These are phyloP conservation scores for Chenopodium formosanum DNA, from an alignment of 148 eudicot species.

Conservation along the genomic window DNA sequence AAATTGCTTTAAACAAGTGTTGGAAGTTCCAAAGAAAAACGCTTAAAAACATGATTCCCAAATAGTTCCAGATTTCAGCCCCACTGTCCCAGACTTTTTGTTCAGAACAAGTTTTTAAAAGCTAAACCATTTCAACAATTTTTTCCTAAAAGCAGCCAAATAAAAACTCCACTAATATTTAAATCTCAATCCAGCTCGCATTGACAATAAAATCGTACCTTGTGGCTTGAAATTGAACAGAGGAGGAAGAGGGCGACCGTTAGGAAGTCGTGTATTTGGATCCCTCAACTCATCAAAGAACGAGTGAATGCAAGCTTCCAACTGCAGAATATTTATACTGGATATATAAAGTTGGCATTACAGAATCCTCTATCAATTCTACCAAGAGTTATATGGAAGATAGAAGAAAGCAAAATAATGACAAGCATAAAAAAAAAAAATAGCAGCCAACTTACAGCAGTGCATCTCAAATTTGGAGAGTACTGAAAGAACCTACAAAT, in stretches of 20 bases:
- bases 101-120: neutral
- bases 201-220: constrained; percentile 43
- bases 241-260: constrained; percentile 99
- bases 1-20: too few species aligned
- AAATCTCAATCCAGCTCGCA: neutral
- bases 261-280: constrained; percentile 88
- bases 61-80: neutral
- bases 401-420: neutral
- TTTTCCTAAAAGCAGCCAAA: neutral
- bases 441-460: constrained; percentile 71
- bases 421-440: neutral
- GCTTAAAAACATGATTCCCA: neutral
- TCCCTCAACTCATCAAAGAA: constrained; percentile 97
- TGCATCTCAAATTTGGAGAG: constrained; percentile 96
- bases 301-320: constrained; percentile 99
- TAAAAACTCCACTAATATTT: neutral
- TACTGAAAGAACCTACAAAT: constrained; percentile 97
- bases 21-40: neutral
- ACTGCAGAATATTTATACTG: constrained; percentile 41
- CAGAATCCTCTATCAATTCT: neutral
- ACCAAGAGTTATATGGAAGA: neutral
- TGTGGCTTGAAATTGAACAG: constrained; percentile 83
- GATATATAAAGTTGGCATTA: neutral
- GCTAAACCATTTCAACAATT: neutral
- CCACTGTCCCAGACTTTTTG: neutral